phyloP scores from a whole-genome alignment of 371 early-diverging fungal species.

The Mucor velutinosus region DNA sequence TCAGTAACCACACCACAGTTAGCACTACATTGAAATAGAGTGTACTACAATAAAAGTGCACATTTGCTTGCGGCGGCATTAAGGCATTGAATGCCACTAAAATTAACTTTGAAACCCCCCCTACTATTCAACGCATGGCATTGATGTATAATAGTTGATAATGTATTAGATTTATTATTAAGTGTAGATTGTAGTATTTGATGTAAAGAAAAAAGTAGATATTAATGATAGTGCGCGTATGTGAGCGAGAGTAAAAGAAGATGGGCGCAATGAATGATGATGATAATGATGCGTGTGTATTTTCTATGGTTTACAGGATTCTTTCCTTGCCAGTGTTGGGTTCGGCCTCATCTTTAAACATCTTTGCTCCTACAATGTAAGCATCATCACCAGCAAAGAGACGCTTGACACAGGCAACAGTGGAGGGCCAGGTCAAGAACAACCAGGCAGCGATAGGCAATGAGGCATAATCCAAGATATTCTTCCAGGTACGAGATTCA shows the following conservation, averaged over 20 bases:
- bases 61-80: too few relatives aligned
- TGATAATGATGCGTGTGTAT: not conserved
- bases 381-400: slow-evolving; percentile 43
- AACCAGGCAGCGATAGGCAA: slow-evolving; percentile 58
- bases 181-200: not conserved
- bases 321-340: slow-evolving; percentile 3
- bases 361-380: slow-evolving; percentile 57
- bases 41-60: too few relatives aligned
- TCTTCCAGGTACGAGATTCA: slow-evolving; percentile 52
- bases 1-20: not conserved
- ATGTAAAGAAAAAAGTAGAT: not conserved
- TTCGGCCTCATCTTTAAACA: slow-evolving; percentile 29
- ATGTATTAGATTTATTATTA: not conserved
- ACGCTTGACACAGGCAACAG: slow-evolving; percentile 57
- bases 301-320: not conserved
- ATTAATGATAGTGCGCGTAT: not conserved
- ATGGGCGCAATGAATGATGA: not conserved
- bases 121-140: slow-evolving; percentile 2
- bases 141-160: not conserved
- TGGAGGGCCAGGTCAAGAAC: slow-evolving; percentile 58
- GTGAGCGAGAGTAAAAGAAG: not conserved
- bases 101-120: not conserved
- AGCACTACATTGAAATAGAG: not conserved
- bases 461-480: slow-evolving; percentile 48
- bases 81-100: not conserved